phyloP scores from a whole-genome alignment of 2,329 filamentous ascomycete genomes.

The Fusarium nisikadoi region DNA sequence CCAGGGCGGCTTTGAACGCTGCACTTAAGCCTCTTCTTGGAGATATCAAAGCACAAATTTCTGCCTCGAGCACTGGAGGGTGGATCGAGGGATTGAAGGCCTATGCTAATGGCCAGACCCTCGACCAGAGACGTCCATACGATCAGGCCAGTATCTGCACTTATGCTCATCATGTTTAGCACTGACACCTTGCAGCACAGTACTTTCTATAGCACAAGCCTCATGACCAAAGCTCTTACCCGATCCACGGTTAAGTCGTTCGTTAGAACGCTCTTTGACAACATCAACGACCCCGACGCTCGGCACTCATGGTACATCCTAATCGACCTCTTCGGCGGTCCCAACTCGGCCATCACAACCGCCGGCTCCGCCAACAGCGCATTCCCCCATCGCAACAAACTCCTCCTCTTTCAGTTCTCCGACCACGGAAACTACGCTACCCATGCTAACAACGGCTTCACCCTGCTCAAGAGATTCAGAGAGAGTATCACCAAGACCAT shows the following conservation, averaged over 20 bases:
- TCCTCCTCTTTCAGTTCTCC: conserved; percentile 63
- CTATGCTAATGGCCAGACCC: conserved; percentile 28
- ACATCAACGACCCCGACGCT: conserved; percentile 16
- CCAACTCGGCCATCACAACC: conserved; percentile 51
- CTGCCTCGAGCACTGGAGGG: conserved; percentile 22
- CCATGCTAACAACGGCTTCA: conserved; percentile 50
- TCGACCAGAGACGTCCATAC: conserved; percentile 44
- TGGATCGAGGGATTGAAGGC: conserved; percentile 44
- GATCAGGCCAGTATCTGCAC: conserved; percentile 20
- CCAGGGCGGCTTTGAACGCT: conserved; percentile 14
- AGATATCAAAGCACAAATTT: conserved; percentile 18
- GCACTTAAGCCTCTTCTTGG: conserved; percentile 36
- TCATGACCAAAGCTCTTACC: conserved; percentile 44
- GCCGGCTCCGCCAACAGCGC: conserved; percentile 44
- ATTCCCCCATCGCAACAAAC: conserved; percentile 56
- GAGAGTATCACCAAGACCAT: conserved; percentile 46
- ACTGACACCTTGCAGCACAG: conserved; percentile 39
- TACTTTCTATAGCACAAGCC: conserved; percentile 47
- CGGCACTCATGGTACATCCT: conserved; percentile 39
- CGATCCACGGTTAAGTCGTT: conserved; percentile 38
- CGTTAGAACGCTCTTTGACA: conserved; percentile 29
- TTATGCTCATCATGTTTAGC: fast-evolving
- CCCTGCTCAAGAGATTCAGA: conserved; percentile 49
- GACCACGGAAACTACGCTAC: conserved; percentile 49
- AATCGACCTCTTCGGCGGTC: conserved; percentile 48